phyloP scores from a whole-genome alignment of 306 rosid genomes.

The Vigna angularis region DNA sequence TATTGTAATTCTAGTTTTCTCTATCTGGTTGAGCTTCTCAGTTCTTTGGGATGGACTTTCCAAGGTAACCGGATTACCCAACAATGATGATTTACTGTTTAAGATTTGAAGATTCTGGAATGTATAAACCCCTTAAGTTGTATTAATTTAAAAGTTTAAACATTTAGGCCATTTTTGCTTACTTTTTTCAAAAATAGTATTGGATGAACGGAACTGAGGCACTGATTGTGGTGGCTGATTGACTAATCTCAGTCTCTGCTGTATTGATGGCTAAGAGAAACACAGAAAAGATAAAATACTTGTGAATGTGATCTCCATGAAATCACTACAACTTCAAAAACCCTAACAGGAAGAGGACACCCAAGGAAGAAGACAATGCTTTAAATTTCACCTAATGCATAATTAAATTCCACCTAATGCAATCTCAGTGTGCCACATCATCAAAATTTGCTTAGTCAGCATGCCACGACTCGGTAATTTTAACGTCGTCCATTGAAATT shows the following conservation, averaged over 20 bases:
- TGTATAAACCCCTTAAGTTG: background rate
- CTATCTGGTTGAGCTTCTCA: constrained; percentile 6
- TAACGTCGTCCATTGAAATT: too few relatives aligned
- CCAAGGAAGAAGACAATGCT: too few relatives aligned
- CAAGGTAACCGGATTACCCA: background rate
- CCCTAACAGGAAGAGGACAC: too few relatives aligned
- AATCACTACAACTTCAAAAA: too few relatives aligned
- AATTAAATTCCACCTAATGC: too few relatives aligned
- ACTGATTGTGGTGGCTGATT: background rate
- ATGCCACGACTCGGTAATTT: too few relatives aligned
- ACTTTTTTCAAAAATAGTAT: background rate
- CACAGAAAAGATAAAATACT: too few relatives aligned
- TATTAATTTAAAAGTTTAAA: background rate
- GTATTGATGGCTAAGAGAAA: too few relatives aligned
- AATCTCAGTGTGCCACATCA: too few relatives aligned
- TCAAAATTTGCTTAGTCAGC: too few relatives aligned
- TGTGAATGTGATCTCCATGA: too few relatives aligned
- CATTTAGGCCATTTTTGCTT: background rate
- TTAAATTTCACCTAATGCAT: too few relatives aligned
- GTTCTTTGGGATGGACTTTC: background rate
- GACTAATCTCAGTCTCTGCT: background rate
- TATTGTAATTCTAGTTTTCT: background rate
- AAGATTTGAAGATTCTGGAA: constrained; percentile 8
- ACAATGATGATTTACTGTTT: background rate
- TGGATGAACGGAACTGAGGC: background rate